Base-by-base conservation (phyloP, 1,284 basidiomycete genomes). In the Volvariella surrecta region DNA sequence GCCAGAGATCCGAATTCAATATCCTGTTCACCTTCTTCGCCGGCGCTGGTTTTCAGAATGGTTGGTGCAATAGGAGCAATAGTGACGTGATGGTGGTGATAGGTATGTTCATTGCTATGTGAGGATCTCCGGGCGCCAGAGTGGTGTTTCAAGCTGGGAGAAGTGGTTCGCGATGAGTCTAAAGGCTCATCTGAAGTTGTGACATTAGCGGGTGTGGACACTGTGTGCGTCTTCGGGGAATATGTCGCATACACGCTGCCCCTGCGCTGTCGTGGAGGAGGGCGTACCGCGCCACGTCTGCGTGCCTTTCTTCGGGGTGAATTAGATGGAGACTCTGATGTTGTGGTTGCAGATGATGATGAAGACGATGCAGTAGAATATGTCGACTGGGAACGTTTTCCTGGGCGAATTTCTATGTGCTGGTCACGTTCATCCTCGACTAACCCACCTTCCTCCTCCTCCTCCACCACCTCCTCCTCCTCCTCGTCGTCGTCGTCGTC, bases 1-100 rank as follows among this genome's bases (percentile, higher is more conserved):
- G 34, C 34, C n/a, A 35, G 15, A 6, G 34, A 35, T 8, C 34
- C 34, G n/a, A 35, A 35, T 35, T 13, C 46, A 46, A 21, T 40
- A 42, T n/a, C 46, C 44, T n/a, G 34, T 4, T 35, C 34, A 35
- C 18, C 34, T 13, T 46, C 65, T 44, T 76, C 71, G 7, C 68
- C 73, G 2, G 70, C 61, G 20, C 70, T 73, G 18, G 88, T 90
- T 70, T 98, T 99, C 53, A 99, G 73, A 37, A 89, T 76, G 1
- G 95, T 94, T 0, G 95, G 95, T 0, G 93, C 87, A 50, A 99
- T 94, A 38, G 91, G 87, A 10, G 92, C 93, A 50, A 98, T 99
- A 3, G 92, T 95, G 49, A 90, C 73, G 45, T 83, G 75, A 37
- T 35, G 18, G 34, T 35, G n/a, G 24, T 28, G 24, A 28, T 28